phyloP scores from a whole-genome alignment of 176 grass and related monocot species.

The Oryza punctata region DNA sequence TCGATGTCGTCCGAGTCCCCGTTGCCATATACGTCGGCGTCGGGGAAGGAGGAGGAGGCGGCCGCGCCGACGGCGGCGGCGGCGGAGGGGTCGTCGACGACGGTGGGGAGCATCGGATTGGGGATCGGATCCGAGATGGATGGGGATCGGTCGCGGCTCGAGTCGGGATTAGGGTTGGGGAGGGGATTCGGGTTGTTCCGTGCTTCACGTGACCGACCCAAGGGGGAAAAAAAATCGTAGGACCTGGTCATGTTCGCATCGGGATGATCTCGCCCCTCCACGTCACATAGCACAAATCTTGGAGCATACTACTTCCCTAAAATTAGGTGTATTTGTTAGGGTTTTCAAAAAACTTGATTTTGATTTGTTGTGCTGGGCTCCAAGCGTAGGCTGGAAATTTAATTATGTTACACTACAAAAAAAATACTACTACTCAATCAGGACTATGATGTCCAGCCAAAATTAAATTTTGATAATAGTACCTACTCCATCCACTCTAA shows the following conservation, averaged over 20 bases:
- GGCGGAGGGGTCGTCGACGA: slow-evolving; percentile 49
- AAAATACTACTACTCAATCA: too few species aligned
- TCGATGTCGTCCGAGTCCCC: slow-evolving; percentile 58
- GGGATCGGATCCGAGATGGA: slow-evolving; percentile 36
- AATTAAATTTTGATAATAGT: too few species aligned
- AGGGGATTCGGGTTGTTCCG: not conserved
- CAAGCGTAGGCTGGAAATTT: too few species aligned
- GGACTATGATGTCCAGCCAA: too few species aligned
- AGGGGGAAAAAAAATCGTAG: not conserved
- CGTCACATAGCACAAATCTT: not conserved
- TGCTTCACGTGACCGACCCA: not conserved
- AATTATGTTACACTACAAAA: too few species aligned
- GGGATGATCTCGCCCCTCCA: not conserved
- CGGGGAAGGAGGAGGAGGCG: slow-evolving; percentile 46
- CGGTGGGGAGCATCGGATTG: slow-evolving; percentile 50
- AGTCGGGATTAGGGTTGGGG: slow-evolving; percentile 49
- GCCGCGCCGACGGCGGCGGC: slow-evolving; percentile 34
- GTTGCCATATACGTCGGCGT: slow-evolving; percentile 57
- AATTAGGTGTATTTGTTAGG: not conserved
- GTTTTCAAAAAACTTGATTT: too few species aligned
- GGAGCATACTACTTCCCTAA: not conserved
- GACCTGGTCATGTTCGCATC: not conserved
- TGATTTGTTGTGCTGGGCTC: too few species aligned
- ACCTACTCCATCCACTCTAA: too few species aligned
- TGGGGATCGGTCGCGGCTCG: slow-evolving; percentile 22